Evolutionary conservation across 306 rosid genomes (phyloP).

Genomic region (Pterocarpus santalinus): DNA sequence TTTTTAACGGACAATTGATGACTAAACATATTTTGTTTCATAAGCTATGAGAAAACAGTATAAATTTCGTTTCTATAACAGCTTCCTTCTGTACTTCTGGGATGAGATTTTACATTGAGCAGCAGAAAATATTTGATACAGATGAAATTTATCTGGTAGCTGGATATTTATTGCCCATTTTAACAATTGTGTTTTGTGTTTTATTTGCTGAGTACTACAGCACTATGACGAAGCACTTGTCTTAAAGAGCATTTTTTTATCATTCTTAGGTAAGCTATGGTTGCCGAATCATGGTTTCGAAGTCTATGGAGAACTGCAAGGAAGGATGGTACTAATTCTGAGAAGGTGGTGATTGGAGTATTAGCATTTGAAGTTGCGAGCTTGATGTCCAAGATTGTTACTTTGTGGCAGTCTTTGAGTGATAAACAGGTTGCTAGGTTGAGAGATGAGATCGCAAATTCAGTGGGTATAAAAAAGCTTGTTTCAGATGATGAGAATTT

Average conservation of each 20-base stretch:
- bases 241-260: conserved; percentile 48
- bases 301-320: conserved; percentile 79
- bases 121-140: conserved; percentile 10
- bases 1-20: conserved; percentile 26
- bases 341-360: conserved; percentile 79
- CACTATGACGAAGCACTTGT: conserved; percentile 51
- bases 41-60: not conserved
- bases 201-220: conserved; percentile 47
- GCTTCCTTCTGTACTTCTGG: not conserved
- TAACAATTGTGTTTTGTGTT: conserved; percentile 33
- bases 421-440: conserved; percentile 80
- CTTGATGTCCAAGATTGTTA: conserved; percentile 92
- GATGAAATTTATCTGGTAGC: conserved; percentile 29
- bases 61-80: not conserved
- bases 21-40: not conserved
- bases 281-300: conserved; percentile 86
- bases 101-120: conserved; percentile 26
- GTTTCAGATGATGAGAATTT: conserved; percentile 81
- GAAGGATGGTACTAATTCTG: conserved; percentile 66
- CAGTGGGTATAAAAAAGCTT: conserved; percentile 81
- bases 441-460: conserved; percentile 80
- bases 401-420: conserved; percentile 83
- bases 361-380: conserved; percentile 96
- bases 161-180: conserved; percentile 12
- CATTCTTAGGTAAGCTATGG: conserved; percentile 68